Base-by-base conservation (phyloP, 176 grass and related monocot species). In the Cenchrus fungigraminus region DNA sequence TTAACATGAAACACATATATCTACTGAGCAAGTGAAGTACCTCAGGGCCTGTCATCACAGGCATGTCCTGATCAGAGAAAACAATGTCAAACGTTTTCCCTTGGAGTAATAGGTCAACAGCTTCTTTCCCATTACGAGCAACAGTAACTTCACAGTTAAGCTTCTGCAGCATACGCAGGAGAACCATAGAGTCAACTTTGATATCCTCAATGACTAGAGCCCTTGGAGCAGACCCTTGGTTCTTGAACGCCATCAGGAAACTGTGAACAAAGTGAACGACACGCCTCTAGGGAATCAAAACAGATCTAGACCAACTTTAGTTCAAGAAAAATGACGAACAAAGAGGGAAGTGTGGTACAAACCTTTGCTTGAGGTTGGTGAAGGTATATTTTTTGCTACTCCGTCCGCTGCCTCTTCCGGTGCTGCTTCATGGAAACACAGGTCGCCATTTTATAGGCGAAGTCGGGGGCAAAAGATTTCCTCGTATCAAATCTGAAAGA, bases 81-180 rank as follows among this genome's bases (percentile, higher is more conserved):
- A 83, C 46, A 55, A 83, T 83, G 34, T 78, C 80, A 71, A 83
- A 88, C 28, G 74, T 83, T 20, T 88, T 77, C 11, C 86, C 79
- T 82, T 44, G 14, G 10, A 83, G 44, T 65, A 83, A 88, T 8
- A 83, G 32, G 50, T 78, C 56, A 9, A 88, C 45, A 46, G 80
- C 86, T 78, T 88, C 65, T 78, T 88, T 83, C 5, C 86, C 73
- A 55, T 83, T 88, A 14, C 31, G 4, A 22, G 49, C 80, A 8
- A 32, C 15, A 3, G 54, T 88, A 16, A 10, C 82, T 14, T 83
- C 56, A 0, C 9, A 62, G 0, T 88, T 59, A 20, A 78, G 42
- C 17, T 43, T 78, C 1, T 17, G 20, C 20, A 83, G 16, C 63
- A 83, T 71, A 9, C 28, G 7, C 54, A 42, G 29, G 10, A 83